Evolutionary conservation across 2,329 filamentous ascomycete species (phyloP).

Genomic region (Coniosporium uncinatum): DNA sequence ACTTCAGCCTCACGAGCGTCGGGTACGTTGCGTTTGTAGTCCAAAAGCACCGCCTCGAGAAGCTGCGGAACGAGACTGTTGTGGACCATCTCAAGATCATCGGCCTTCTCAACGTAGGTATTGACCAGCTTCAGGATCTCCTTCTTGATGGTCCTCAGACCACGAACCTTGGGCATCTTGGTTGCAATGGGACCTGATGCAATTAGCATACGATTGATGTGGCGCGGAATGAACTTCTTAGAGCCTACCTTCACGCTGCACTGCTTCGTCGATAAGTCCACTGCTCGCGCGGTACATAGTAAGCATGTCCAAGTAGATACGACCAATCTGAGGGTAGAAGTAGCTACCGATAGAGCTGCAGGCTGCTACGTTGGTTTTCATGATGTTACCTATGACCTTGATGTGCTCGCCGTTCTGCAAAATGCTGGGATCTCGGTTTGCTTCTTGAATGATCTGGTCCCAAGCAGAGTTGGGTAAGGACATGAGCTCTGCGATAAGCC

Average conservation of each 20-base stretch:
- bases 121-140: constrained; percentile 98
- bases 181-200: constrained; percentile 90
- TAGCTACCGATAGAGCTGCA: constrained; percentile 95
- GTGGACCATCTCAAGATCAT: constrained; percentile 91
- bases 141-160: constrained; percentile 97
- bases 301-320: constrained; percentile 97
- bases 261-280: constrained; percentile 89
- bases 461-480: constrained; percentile 88
- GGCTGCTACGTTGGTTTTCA: constrained; percentile 99
- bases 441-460: constrained; percentile 90
- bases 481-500: constrained; percentile 90
- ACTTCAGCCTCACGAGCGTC: constrained; percentile 96
- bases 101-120: constrained; percentile 96
- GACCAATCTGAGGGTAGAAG: constrained; percentile 96
- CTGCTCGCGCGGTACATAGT: constrained; percentile 99
- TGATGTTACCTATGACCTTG: constrained; percentile 98
- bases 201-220: constrained; percentile 41
- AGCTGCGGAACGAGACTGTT: constrained; percentile 94
- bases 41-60: constrained; percentile 86
- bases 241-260: constrained; percentile 82
- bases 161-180: constrained; percentile 95
- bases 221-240: constrained; percentile 34
- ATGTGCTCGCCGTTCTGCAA: constrained; percentile 93
- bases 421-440: constrained; percentile 78
- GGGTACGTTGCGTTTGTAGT: constrained; percentile 96